Evolutionary conservation across 2,329 filamentous ascomycete species (phyloP), one percentile per base, ranked within the genome.

Genomic region (Xylogone sp.): DNA sequence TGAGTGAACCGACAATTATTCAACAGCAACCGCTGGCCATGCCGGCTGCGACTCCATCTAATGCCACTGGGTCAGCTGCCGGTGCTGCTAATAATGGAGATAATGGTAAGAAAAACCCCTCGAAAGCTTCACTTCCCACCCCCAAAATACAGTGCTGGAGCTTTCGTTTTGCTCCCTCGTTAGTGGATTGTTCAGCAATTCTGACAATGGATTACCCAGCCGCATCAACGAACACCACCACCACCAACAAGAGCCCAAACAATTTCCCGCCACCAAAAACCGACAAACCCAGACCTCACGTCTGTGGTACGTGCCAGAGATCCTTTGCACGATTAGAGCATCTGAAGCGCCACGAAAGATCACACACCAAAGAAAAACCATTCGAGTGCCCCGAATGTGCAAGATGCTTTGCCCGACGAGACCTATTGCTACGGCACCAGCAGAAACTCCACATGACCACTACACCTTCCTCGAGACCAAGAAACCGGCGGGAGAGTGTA

Each of bases 361-460:
- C 91, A n/a, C 92, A 97, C 68, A 97, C 92, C 43, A 97, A 99
- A 50, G 66, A 99, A 74, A 99, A 99, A 76, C 94, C 94, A 1
- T 99, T 99, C 63, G 91, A 97, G 71, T 99, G 94, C 65, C 90
- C 90, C 22, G 90, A 97, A 69, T 99, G 94, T 71, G 82, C 90
- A 34, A 78, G 94, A 72, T 97, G 94, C 73, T 99, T 99, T 71
- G 94, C 94, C 54, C 84, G 94, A 55, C 84, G 94, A 59, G 94
- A 99, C 70, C 73, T 99, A 60, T 79, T 99, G 50, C 76, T 99
- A 59, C 84, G 94, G 53, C 94, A 99, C 72, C 94, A 99, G 78
- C 94, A 99, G 77, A 99, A 99, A 77, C 81, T 99, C 45, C 94
- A 99, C 69, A 90, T 96, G 78, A 90, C 90, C 21, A 89, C 90